Evolutionary conservation across 2,329 filamentous ascomycete species (phyloP).

Genomic region (Paracamarosporium sp.): DNA sequence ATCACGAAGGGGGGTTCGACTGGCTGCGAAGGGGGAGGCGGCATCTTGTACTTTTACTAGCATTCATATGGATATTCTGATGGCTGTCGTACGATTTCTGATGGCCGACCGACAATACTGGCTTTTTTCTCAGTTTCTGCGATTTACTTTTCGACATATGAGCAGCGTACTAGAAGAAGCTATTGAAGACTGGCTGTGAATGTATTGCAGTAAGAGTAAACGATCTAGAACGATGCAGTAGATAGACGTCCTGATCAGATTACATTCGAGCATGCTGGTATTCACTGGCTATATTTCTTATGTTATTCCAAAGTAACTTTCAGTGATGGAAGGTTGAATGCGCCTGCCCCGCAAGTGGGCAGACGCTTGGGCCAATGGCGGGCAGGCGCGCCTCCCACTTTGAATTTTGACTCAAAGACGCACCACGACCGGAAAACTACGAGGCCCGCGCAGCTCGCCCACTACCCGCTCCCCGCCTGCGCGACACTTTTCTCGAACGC

Average conservation of each 20-base stretch:
- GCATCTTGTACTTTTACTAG: conserved; percentile 40
- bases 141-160: no score
- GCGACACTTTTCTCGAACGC: conserved; percentile 2
- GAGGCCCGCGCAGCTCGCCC: conserved; percentile 3
- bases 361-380: neutral
- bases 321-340: neutral
- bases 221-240: neutral
- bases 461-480: conserved; percentile 4
- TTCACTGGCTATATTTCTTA: neutral
- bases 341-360: neutral
- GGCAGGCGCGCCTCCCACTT: conserved; percentile 5
- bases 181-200: no score
- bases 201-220: neutral
- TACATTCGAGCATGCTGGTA: neutral
- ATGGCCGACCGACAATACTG: neutral
- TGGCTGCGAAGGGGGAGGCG: conserved; percentile 13
- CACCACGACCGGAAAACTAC: neutral
- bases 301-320: neutral
- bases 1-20: neutral
- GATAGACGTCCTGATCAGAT: neutral
- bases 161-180: no score
- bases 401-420: conserved; percentile 8
- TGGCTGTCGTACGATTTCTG: conserved; percentile 6
- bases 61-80: conserved; percentile 36
- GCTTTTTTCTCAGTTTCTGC: neutral